phyloP scores from a whole-genome alignment of 1,139 yeast species.

The Entelexis sorbosivorans region DNA sequence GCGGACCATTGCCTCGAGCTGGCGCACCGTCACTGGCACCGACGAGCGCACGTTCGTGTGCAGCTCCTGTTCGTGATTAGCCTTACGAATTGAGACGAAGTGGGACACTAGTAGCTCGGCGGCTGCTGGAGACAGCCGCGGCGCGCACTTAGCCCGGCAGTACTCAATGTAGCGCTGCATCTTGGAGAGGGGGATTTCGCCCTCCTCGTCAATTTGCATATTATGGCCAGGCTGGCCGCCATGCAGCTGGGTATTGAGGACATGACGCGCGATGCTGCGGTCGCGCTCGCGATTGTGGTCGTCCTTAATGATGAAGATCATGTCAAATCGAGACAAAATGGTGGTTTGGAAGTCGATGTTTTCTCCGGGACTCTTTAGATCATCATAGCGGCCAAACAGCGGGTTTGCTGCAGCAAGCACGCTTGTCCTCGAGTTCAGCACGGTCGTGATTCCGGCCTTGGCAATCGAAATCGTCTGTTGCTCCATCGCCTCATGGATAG shows the following conservation, averaged over 20 bases:
- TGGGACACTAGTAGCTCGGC: constrained; percentile 87
- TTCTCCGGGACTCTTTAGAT: constrained; percentile 92
- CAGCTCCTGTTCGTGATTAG: constrained; percentile 69
- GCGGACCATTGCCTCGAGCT: constrained; percentile 92
- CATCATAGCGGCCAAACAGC: constrained; percentile 90
- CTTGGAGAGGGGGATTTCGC: constrained; percentile 79
- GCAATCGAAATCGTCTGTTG: constrained; percentile 99
- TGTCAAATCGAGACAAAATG: constrained; percentile 90
- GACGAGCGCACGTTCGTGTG: constrained; percentile 83
- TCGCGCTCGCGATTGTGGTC: constrained; percentile 84
- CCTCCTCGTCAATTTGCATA: constrained; percentile 43
- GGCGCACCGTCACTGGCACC: constrained; percentile 95
- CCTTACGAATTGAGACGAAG: constrained; percentile 81
- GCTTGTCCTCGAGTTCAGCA: constrained; percentile 86
- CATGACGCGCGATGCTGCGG: constrained; percentile 84
- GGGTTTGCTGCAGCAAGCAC: constrained; percentile 98
- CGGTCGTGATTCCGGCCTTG: constrained; percentile 96
- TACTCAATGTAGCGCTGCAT: constrained; percentile 91
- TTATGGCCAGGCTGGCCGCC: constrained; percentile 29
- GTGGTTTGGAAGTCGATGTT: constrained; percentile 97
- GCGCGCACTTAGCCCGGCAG: constrained; percentile 84
- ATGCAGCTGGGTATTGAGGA: constrained; percentile 88
- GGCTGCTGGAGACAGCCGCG: constrained; percentile 80
- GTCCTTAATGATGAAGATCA: constrained; percentile 95
- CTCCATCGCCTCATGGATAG: constrained; percentile 99